Conservation (phyloP, 2,329 filamentous ascomycete species). For the Fusarium veterinarium region DNA sequence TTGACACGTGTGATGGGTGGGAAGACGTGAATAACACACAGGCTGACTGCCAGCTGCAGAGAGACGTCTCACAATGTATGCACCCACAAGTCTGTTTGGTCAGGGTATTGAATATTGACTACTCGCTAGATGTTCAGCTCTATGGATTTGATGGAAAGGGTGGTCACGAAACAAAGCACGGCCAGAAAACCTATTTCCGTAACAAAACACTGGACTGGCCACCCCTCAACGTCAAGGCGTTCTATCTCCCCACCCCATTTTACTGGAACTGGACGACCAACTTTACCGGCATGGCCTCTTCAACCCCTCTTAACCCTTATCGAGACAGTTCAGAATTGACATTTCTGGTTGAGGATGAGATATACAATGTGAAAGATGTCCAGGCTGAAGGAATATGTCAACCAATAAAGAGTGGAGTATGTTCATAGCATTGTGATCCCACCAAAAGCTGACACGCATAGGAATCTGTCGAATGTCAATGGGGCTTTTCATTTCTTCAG, state of each 20-base stretch:
- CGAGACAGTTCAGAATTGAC: fast-evolving
- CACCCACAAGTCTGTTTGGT: neutral
- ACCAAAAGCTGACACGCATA: too few species aligned
- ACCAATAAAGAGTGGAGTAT: neutral
- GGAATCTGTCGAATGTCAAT: neutral
- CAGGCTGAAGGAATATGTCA: neutral
- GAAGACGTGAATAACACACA: too few species aligned
- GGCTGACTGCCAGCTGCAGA: neutral
- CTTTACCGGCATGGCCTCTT: fast-evolving
- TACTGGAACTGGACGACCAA: neutral
- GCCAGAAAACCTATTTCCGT: neutral
- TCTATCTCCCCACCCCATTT: neutral
- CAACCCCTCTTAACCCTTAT: neutral
- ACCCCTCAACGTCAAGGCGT: constrained; percentile 7
- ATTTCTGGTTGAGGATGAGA: fast-evolving
- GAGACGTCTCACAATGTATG: neutral
- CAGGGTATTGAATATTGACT: neutral
- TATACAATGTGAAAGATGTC: neutral
- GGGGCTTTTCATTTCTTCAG: constrained; percentile 25
- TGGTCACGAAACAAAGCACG: fast-evolving
- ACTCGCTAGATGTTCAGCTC: neutral
- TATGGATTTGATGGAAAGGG: neutral
- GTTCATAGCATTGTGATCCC: too few species aligned
- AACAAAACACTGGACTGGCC: neutral
- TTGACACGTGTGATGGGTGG: neutral